A percentile compares a stretch with the other conserved stretches of the same genome.
Evolutionary conservation across 169 alveolate genomes (phyloP).

Genomic region (Eimeria sp.): DNA sequence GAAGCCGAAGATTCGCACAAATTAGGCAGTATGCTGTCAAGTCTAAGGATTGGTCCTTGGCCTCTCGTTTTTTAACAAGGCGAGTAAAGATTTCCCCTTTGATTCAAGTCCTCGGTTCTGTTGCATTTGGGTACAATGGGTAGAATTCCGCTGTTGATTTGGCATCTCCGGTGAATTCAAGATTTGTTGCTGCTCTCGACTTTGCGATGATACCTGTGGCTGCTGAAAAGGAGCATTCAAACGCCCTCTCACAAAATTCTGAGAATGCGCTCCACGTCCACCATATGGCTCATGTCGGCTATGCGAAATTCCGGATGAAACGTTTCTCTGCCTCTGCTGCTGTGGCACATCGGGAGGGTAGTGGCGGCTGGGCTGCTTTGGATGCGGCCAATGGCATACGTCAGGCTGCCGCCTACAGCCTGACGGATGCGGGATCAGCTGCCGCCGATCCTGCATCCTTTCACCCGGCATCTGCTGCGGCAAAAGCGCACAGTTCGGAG

Average conservation of each 20-base stretch:
- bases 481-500: not conserved
- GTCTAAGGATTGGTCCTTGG: not conserved
- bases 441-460: not conserved
- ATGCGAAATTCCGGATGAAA: not conserved
- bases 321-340: not conserved
- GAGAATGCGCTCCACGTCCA: not conserved
- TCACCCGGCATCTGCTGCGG: not conserved
- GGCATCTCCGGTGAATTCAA: not conserved
- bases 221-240: not conserved
- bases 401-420: not conserved
- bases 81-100: constrained; percentile 34
- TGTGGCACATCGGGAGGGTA: not conserved
- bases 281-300: not conserved
- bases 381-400: not conserved
- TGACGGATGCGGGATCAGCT: not conserved
- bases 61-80: not conserved
- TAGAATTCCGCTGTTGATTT: not conserved
- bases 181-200: not conserved
- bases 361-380: not conserved
- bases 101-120: not conserved
- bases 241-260: not conserved
- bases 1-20: not conserved
- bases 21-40: not conserved
- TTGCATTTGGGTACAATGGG: not conserved
- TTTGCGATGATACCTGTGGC: not conserved